These are phyloP conservation scores for Linum tenue DNA, from an alignment of 345 rosid genomes.

Conservation along the genomic window DNA sequence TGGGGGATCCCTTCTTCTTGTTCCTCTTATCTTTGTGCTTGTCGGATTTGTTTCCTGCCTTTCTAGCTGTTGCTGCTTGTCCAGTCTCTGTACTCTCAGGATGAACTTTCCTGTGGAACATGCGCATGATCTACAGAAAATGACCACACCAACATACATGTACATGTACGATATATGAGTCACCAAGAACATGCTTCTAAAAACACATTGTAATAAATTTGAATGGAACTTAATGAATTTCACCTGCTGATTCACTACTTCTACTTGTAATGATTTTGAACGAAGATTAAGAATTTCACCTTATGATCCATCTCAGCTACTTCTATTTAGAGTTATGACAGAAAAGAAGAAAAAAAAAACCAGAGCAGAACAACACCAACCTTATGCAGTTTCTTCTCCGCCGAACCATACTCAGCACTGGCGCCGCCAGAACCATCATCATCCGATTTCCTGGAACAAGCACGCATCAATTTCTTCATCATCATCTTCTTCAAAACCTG, in stretches of 20 bases:
- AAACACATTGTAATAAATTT: no score
- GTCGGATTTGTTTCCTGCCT: constrained; percentile 11
- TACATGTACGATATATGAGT: no score
- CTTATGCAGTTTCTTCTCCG: constrained; percentile 62
- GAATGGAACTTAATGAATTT: no score
- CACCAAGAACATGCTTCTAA: no score
- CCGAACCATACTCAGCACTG: constrained; percentile 38
- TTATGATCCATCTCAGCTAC: no score
- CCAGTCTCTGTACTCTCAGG: constrained; percentile 39
- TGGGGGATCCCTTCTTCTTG: constrained; percentile 23
- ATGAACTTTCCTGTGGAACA: constrained; percentile 76
- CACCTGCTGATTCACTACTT: not conserved
- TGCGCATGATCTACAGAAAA: constrained; percentile 46
- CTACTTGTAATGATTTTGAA: no score
- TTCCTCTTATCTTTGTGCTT: constrained; percentile 32
- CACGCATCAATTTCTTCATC: constrained; percentile 48
- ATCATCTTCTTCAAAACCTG: constrained; percentile 50
- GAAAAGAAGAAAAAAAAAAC: no score
- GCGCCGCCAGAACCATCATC: constrained; percentile 22
- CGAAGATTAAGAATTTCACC: no score
- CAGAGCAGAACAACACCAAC: constrained; percentile 15
- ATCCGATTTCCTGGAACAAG: constrained; percentile 36
- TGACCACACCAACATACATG: not conserved
- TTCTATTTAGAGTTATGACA: no score
- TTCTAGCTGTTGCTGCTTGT: constrained; percentile 24